Evolutionary conservation across 2,329 filamentous ascomycete species (phyloP), one percentile per base, ranked within the genome.

Genomic region (Hypocreales sp.): DNA sequence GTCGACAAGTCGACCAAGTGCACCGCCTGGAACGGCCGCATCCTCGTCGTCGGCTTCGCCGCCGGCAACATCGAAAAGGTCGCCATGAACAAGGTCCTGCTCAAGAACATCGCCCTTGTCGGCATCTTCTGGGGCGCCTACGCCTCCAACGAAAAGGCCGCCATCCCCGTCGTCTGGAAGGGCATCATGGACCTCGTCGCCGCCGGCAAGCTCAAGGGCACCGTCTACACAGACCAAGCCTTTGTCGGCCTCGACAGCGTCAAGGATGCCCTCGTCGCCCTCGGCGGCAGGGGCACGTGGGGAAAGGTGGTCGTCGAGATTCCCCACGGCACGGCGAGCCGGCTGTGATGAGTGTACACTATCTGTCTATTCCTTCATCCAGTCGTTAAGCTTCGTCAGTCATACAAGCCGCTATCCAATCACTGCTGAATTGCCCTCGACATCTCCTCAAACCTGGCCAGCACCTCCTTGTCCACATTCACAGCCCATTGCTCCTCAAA

Each of bases 41-140:
- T 95, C 30, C 56, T 94, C 23, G 72, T 95, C 5, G 76, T 95
- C 39, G 87, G 87, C 0, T 95, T 94, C 47, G 84, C 86, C 1
- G 55, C 50, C 2, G 55, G 55, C 20, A 64, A 61, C 27, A 93
- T 94, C 39, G 87, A 95, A 55, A 92, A 90, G 57, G 72, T 95
- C 22, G 79, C 84, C 9, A 73, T 92, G 60, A 95, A 95, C 52
- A 77, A 87, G 51, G 82, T 94, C 15, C 55, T 94, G 35, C 57
- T 95, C 40, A 95, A 94, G 67, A 94, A 94, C 50, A 87, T 94
- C 36, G 78, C 73, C 36, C 60, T 95, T 9, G 79, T 94, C 2
- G 87, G 87, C 2, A 58, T 94, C 43, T 81, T 92, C 56, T 95
- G 87, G 87, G 87, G 87, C 9, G 73, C 76, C 31, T 94, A 94